Evolutionary conservation across 106 monocot genomes (phyloP).

Genomic region (Narthecium ossifragum): DNA sequence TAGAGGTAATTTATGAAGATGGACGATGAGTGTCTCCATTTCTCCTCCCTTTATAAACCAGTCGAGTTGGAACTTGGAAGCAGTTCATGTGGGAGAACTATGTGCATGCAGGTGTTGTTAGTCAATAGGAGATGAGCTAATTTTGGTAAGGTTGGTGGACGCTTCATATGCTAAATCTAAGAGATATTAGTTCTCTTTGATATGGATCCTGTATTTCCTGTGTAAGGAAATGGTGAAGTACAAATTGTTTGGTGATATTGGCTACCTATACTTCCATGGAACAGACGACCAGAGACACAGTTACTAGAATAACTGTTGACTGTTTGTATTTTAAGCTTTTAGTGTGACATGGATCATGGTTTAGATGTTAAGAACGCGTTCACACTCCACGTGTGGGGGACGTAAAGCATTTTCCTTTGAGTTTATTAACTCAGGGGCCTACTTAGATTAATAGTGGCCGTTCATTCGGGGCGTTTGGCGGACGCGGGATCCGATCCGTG

Average conservation of each 20-base stretch:
- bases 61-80: neutral
- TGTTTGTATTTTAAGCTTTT: too few relatives aligned
- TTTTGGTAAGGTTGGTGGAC: slow-evolving; percentile 6
- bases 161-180: neutral
- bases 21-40: neutral
- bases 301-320: too few relatives aligned
- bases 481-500: too few relatives aligned
- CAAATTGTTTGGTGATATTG: neutral
- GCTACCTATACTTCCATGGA: neutral
- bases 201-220: neutral
- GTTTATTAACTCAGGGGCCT: too few relatives aligned
- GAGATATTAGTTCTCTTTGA: neutral
- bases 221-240: neutral
- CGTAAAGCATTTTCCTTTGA: too few relatives aligned
- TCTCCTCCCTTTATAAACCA: neutral
- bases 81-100: neutral
- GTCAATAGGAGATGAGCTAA: slow-evolving; percentile 28
- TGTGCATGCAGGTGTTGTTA: neutral
- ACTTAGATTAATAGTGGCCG: too few relatives aligned
- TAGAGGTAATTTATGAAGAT: neutral
- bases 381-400: too few relatives aligned
- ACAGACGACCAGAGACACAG: too few relatives aligned
- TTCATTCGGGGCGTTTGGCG: too few relatives aligned
- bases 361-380: too few relatives aligned
- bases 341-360: too few relatives aligned